These are phyloP conservation scores for Microdochium trichocladiopsis DNA, from an alignment of 2,329 filamentous ascomycete genomes.

Conservation along the genomic window DNA sequence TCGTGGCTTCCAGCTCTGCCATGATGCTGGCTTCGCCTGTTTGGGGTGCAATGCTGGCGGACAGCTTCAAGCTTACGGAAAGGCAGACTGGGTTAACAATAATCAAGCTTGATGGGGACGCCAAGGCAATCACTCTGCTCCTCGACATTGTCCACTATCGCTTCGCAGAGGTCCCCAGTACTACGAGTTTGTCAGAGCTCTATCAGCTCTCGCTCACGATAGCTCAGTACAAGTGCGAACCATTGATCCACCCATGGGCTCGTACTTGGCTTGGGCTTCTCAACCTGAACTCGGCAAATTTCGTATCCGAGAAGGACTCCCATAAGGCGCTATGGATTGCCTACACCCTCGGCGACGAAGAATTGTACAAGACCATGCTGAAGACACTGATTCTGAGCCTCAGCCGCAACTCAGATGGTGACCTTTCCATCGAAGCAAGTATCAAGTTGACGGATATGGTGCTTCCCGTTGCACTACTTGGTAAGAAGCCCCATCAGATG, in stretches of 20 bases:
- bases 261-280: constrained; percentile 9
- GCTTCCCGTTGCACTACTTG: constrained; percentile 10
- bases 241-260: constrained; percentile 16
- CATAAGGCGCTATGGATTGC: constrained; percentile 13
- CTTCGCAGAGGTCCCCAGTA: constrained; percentile 9
- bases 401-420: constrained; percentile 9
- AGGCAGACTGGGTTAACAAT: too few relatives aligned
- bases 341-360: constrained; percentile 13
- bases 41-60: neutral
- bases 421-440: constrained; percentile 11
- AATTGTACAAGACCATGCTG: constrained; percentile 13
- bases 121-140: constrained; percentile 8
- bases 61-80: neutral
- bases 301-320: constrained; percentile 3
- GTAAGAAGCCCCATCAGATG: constrained; percentile 6
- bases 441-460: constrained; percentile 10
- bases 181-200: constrained; percentile 9
- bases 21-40: neutral
- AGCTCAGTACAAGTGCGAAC: constrained; percentile 12
- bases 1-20: neutral
- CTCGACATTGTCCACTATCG: constrained; percentile 16
- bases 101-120: constrained; percentile 4
- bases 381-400: constrained; percentile 12
- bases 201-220: constrained; percentile 11
- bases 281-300: neutral